These are phyloP conservation scores for Zygoascus hellenicus DNA, from an alignment of 1,139 yeast genomes.

Conservation along the genomic window DNA sequence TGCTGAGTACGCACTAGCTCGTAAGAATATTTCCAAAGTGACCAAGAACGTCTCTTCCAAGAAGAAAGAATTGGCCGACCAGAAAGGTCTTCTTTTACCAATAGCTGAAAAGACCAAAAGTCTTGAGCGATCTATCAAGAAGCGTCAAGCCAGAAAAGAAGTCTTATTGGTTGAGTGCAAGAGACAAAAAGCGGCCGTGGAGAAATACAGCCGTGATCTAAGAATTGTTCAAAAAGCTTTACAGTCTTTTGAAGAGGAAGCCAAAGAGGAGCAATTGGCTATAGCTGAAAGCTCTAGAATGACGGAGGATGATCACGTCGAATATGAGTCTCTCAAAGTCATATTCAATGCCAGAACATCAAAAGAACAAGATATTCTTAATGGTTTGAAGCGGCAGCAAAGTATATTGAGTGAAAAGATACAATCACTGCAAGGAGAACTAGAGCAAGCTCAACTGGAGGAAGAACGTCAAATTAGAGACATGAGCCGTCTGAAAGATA, in stretches of 20 bases:
- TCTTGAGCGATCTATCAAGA: conserved; percentile 30
- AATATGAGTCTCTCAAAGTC: conserved; percentile 58
- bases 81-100: conserved; percentile 51
- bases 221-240: conserved; percentile 43
- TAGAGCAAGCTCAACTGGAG: conserved; percentile 22
- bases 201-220: conserved; percentile 45
- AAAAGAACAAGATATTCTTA: conserved; percentile 27
- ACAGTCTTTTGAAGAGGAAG: conserved; percentile 42
- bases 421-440: conserved; percentile 27
- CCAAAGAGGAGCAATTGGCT: conserved; percentile 28
- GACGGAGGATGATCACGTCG: conserved; percentile 48
- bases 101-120: conserved; percentile 46
- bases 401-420: conserved; percentile 27
- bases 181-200: conserved; percentile 46
- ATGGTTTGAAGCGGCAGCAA: conserved; percentile 24
- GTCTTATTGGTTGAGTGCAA: conserved; percentile 50
- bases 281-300: conserved; percentile 26
- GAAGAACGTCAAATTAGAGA: conserved; percentile 29
- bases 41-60: conserved; percentile 39
- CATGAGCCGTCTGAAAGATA: conserved; percentile 26
- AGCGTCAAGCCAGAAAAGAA: conserved; percentile 48
- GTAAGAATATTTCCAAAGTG: conserved; percentile 36
- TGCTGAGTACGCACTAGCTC: conserved; percentile 18
- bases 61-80: conserved; percentile 40
- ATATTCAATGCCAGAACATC: conserved; percentile 37